These are phyloP conservation scores for Microstroma glucosiphilum DNA, from an alignment of 1,284 basidiomycete species.

Conservation along the genomic window DNA sequence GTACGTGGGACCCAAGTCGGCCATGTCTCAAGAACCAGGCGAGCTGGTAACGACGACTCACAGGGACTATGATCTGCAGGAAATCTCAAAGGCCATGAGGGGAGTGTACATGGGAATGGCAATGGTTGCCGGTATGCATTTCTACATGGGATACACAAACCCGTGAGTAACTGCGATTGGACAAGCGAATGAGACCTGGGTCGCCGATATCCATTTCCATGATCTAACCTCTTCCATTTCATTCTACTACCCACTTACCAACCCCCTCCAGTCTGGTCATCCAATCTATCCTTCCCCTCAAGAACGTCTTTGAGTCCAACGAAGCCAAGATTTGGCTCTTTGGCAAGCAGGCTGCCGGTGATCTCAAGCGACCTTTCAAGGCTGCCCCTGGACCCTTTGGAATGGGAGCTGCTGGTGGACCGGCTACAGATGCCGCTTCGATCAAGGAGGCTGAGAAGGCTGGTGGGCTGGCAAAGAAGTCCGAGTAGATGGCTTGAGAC, in stretches of 20 bases:
- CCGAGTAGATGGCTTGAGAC: slow-evolving; percentile 56
- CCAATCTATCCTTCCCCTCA: slow-evolving; percentile 48
- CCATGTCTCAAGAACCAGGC: slow-evolving; percentile 62
- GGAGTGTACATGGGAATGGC: slow-evolving; percentile 51
- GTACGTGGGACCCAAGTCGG: slow-evolving; percentile 60
- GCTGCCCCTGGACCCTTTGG: slow-evolving; percentile 64
- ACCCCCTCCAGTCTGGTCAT: slow-evolving; percentile 32
- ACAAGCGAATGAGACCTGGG: too few species aligned
- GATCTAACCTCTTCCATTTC: not conserved
- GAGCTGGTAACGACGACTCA: slow-evolving; percentile 85
- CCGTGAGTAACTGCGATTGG: slow-evolving; percentile 21
- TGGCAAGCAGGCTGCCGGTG: slow-evolving; percentile 63
- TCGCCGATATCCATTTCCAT: too few species aligned
- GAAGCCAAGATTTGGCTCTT: slow-evolving; percentile 50
- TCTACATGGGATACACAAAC: slow-evolving; percentile 50
- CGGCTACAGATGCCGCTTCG: slow-evolving; percentile 74
- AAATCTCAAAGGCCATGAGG: slow-evolving; percentile 76
- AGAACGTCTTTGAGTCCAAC: slow-evolving; percentile 50
- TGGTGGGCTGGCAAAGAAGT: slow-evolving; percentile 67
- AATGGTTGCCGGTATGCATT: slow-evolving; percentile 51
- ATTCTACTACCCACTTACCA: too few species aligned
- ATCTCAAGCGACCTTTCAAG: slow-evolving; percentile 87
- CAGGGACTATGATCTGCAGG: slow-evolving; percentile 82
- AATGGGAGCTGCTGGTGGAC: slow-evolving; percentile 24
- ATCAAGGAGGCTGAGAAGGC: slow-evolving; percentile 80